These are phyloP conservation scores for Bryoerythrophyllum caledonicum DNA, from an alignment of 225 moss, liverwort and hornwort species.

Conservation along the genomic window DNA sequence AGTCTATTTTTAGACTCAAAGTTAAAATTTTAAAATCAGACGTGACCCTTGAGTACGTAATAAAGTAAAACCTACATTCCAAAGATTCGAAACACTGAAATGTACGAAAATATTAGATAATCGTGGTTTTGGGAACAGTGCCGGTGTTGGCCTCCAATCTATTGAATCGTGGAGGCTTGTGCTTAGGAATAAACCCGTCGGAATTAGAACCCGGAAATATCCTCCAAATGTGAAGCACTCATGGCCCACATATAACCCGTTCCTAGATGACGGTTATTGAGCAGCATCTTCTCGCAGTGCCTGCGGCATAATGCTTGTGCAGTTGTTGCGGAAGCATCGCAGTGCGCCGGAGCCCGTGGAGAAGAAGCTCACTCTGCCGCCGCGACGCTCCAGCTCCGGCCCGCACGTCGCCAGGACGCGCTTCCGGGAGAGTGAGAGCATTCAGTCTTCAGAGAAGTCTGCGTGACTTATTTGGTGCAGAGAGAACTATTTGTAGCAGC, in stretches of 20 bases:
- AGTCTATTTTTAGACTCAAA: too few relatives aligned
- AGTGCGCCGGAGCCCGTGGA: background rate
- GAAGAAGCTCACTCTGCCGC: background rate
- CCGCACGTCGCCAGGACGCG: background rate
- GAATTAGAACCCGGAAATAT: background rate
- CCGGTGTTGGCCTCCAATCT: background rate
- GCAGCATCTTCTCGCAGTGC: background rate
- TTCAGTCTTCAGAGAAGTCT: background rate
- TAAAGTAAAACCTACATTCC: background rate
- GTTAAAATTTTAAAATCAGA: too few relatives aligned
- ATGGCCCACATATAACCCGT: accelerated
- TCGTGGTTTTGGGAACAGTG: background rate
- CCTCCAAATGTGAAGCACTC: background rate
- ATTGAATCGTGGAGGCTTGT: background rate
- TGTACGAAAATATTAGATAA: background rate
- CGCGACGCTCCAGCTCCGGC: background rate
- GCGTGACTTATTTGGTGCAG: too few relatives aligned
- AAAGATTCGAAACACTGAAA: background rate
- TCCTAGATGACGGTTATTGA: background rate
- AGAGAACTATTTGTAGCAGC: background rate
- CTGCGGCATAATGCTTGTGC: background rate
- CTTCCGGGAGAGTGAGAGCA: background rate
- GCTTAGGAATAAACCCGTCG: too few relatives aligned
- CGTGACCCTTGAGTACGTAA: too few relatives aligned
- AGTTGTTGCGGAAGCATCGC: background rate